These are phyloP conservation scores for Fusarium miscanthi DNA, from an alignment of 2,329 filamentous ascomycete genomes.

Conservation along the genomic window DNA sequence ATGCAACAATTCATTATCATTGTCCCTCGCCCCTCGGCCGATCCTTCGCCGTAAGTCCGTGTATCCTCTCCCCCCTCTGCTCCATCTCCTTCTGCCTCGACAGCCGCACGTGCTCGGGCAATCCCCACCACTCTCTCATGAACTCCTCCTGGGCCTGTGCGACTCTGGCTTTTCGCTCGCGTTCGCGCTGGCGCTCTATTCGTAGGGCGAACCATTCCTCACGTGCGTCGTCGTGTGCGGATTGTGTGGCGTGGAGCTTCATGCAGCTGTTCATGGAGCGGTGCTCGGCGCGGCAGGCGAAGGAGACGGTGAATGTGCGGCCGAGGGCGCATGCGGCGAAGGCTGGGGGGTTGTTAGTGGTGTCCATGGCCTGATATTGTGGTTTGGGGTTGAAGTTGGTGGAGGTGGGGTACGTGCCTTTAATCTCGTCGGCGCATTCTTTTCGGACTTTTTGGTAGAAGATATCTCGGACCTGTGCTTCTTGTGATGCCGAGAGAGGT, in stretches of 20 bases:
- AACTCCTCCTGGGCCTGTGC: constrained; percentile 73
- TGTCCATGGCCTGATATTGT: constrained; percentile 13
- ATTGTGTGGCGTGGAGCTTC: constrained; percentile 84
- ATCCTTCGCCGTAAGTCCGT: constrained; percentile 59
- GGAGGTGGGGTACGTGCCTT: constrained; percentile 61
- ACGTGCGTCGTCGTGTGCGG: constrained; percentile 86
- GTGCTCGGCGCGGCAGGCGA: constrained; percentile 83
- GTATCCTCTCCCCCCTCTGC: constrained; percentile 63
- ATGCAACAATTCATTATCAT: constrained; percentile 34
- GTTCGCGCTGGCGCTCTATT: constrained; percentile 74
- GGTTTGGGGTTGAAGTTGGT: background rate
- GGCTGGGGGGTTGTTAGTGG: constrained; percentile 60
- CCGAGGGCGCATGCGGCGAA: constrained; percentile 91
- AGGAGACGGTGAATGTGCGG: constrained; percentile 88
- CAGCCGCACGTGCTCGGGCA: constrained; percentile 67
- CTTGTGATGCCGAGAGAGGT: constrained; percentile 83
- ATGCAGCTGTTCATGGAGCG: constrained; percentile 95
- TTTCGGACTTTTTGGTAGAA: constrained; percentile 83
- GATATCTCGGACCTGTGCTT: constrained; percentile 82
- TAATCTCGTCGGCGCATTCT: constrained; percentile 81
- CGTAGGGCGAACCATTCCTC: constrained; percentile 92
- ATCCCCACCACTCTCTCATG: constrained; percentile 74
- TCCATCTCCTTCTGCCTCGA: constrained; percentile 61
- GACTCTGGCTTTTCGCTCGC: constrained; percentile 71
- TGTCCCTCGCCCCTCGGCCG: constrained; percentile 29